phyloP scores from a whole-genome alignment of 2,329 filamentous ascomycete genomes.

The Xylaria sp. region DNA sequence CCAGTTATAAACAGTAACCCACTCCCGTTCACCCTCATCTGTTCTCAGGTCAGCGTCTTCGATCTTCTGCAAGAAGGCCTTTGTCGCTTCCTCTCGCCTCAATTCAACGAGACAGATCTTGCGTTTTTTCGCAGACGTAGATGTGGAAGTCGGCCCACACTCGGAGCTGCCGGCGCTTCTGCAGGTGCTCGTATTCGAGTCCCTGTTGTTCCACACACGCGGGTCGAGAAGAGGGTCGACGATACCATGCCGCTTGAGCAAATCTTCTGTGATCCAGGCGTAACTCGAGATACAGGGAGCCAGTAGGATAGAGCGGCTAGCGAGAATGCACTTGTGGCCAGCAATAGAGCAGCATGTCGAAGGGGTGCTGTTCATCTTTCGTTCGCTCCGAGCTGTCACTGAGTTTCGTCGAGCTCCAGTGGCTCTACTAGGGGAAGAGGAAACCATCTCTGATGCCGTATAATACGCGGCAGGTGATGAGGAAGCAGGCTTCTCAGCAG shows the following conservation, averaged over 20 bases:
- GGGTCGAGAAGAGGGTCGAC: constrained; percentile 49
- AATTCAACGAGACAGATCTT: constrained; percentile 57
- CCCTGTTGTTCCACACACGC: constrained; percentile 48
- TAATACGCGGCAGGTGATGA: constrained; percentile 27
- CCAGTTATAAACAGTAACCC: constrained; percentile 60
- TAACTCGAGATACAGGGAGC: constrained; percentile 54
- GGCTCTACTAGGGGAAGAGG: constrained; percentile 19
- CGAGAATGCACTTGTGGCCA: constrained; percentile 52
- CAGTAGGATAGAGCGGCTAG: constrained; percentile 53
- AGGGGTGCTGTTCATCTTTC: neutral
- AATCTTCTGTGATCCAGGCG: constrained; percentile 50
- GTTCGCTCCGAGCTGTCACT: constrained; percentile 1
- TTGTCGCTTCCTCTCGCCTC: constrained; percentile 46
- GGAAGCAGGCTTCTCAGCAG: neutral
- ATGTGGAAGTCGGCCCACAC: neutral
- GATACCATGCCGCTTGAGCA: constrained; percentile 58
- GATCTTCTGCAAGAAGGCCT: constrained; percentile 49
- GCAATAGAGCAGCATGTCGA: constrained; percentile 48
- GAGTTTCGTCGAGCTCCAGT: neutral
- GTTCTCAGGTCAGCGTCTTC: constrained; percentile 45
- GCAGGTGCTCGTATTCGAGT: neutral
- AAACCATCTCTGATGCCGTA: constrained; percentile 30
- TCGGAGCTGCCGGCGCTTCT: neutral
- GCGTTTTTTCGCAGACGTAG: constrained; percentile 22
- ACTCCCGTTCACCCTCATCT: constrained; percentile 47